Evolutionary conservation across 2,329 filamentous ascomycete genomes (phyloP), one percentile per base, ranked within the genome.

Genomic region (Ophiostoma pallidulum): DNA sequence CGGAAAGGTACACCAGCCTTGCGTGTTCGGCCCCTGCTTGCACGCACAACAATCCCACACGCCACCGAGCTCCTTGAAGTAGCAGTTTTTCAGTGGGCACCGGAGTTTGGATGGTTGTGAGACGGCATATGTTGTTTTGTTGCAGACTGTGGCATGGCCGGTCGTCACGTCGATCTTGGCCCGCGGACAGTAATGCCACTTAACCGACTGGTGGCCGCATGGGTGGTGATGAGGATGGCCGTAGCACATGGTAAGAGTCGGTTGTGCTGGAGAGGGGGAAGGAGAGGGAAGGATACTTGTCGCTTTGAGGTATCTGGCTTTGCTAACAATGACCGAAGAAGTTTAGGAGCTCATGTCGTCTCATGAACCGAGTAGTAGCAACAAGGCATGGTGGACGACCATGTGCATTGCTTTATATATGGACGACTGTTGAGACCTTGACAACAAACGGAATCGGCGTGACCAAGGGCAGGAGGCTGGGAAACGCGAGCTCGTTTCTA

Each of bases 31-130:
- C 0, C 71, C 72, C 33, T 71, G 64, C 3, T 67, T 62, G 54
- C 75, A 78, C 29, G 65, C 56, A 58, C 75, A 78, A 53, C 75
- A 78, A n/a, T 63, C 68, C 75, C 75, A 78, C 26, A 60, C 66
- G 16, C 72, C 68, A 33, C 67, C 71, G 31, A 74, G 66, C 41
- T 66, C 64, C 47, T 67, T 67, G 59, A 71, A 78, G 53, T 70
- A 64, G 57, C 75, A 78, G 56, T 72, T 69, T 51, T 67, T 63
- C 18, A 78, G 60, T 12, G 72, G 71, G 44, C 75, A 78, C 35
- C 65, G 64, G 2, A 62, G 53, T 32, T 62, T 68, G 49, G 65
- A 66, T 32, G 66, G 60, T 54, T 74, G 71, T 3, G 66, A 64
- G 1, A 63, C 61, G 7, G 68, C 69, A 54, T 75, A 74, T 8